Percentiles rank a stretch among this genome's conserved stretches.
Evolutionary conservation across 352 stramenopile genomes (phyloP).

Genomic region (Pythium coloratum): DNA sequence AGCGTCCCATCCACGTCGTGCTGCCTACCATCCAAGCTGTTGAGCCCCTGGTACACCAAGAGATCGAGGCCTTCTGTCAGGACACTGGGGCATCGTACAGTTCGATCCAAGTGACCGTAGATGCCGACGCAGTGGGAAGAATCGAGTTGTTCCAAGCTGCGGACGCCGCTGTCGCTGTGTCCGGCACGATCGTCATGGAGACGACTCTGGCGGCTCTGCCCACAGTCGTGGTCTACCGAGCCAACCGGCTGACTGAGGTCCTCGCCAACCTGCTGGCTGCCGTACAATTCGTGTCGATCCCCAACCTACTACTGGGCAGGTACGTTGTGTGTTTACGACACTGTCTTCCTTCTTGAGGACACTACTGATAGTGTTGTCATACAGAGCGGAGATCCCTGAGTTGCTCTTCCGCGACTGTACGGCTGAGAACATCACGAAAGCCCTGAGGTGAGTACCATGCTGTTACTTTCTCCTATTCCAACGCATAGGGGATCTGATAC

Average conservation of each 20-base stretch:
- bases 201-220: slow-evolving; percentile 51
- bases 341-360: too few relatives aligned
- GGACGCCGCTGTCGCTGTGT: slow-evolving; percentile 61
- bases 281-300: slow-evolving; percentile 75
- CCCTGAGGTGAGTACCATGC: slow-evolving; percentile 17
- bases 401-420: slow-evolving; percentile 67
- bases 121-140: not conserved
- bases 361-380: not conserved
- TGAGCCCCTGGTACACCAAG: slow-evolving; percentile 24
- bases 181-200: slow-evolving; percentile 71
- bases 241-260: slow-evolving; percentile 60
- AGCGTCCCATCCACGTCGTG: slow-evolving; percentile 49
- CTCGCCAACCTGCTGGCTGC: slow-evolving; percentile 50
- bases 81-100: not conserved
- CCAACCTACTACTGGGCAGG: slow-evolving; percentile 65
- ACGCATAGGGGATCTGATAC: not conserved
- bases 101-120: slow-evolving; percentile 4
- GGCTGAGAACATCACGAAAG: slow-evolving; percentile 35
- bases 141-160: slow-evolving; percentile 33
- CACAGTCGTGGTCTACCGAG: slow-evolving; percentile 72
- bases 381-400: slow-evolving; percentile 56
- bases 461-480: not conserved
- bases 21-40: slow-evolving; percentile 59
- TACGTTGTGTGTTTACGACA: slow-evolving; percentile 15
- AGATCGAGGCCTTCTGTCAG: slow-evolving; percentile 14